Evolutionary conservation across 129 eudicot species (phyloP).

Genomic region (Centrapalus pauciflorus): DNA sequence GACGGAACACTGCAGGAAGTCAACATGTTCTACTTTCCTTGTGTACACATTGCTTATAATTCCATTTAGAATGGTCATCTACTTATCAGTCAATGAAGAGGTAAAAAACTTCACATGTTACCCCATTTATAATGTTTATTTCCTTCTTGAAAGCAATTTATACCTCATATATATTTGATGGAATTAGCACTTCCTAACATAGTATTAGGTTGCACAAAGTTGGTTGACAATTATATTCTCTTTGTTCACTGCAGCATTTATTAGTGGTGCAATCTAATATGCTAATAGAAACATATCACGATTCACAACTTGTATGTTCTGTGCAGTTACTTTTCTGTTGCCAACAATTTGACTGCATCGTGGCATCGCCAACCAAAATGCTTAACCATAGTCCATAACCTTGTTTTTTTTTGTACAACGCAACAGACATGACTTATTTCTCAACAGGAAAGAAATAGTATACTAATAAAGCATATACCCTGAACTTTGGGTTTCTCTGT

Average conservation of each 20-base stretch:
- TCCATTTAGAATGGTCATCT: not conserved
- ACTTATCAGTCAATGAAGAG: slow-evolving; percentile 1
- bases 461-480: slow-evolving; percentile 11
- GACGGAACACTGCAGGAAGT: slow-evolving; percentile 4
- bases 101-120: not conserved
- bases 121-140: not conserved
- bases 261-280: not conserved
- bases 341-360: slow-evolving; percentile 3
- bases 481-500: not conserved
- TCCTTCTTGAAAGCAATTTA: slow-evolving; percentile 1
- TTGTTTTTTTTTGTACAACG: not conserved
- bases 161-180: not conserved
- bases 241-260: not conserved
- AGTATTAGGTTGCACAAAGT: not conserved
- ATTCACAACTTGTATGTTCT: not conserved
- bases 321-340: not conserved
- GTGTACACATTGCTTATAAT: not conserved
- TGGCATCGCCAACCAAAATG: slow-evolving; percentile 4
- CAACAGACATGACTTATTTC: not conserved
- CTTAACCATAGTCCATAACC: not conserved
- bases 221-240: not conserved
- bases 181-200: not conserved
- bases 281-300: not conserved
- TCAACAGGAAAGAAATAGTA: not conserved
- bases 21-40: slow-evolving; percentile 6